phyloP scores from a whole-genome alignment of 176 grass and related monocot species.

The Hsuehochloa calcarea region DNA sequence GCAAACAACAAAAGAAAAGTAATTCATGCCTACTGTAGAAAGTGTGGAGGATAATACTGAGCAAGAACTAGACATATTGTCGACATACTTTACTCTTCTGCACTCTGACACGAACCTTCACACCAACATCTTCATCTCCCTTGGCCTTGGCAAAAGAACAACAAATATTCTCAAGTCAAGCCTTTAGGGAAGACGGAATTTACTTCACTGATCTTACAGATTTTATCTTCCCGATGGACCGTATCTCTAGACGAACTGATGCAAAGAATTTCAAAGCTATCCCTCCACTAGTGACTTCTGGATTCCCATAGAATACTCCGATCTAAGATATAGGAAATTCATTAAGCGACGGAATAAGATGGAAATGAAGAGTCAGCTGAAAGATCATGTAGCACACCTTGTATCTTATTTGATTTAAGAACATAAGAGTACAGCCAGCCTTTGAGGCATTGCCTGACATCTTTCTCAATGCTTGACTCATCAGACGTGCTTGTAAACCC shows the following conservation, averaged over 20 bases:
- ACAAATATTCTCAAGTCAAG: constrained; percentile 6
- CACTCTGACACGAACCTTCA: constrained; percentile 95
- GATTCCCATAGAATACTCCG: constrained; percentile 98
- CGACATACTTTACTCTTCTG: constrained; percentile 97
- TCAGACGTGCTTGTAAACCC: constrained; percentile 94
- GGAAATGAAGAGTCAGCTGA: constrained; percentile 16
- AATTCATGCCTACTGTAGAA: constrained; percentile 17
- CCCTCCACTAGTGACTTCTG: constrained; percentile 98
- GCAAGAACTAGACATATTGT: constrained; percentile 11
- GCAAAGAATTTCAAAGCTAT: constrained; percentile 99
- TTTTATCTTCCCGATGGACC: constrained; percentile 89
- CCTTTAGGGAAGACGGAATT: background rate
- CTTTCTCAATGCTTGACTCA: constrained; percentile 99
- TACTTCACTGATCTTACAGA: constrained; percentile 64
- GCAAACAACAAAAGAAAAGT: constrained; percentile 1
- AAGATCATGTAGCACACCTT: constrained; percentile 54
- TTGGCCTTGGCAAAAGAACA: constrained; percentile 62
- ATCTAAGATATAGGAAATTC: constrained; percentile 53
- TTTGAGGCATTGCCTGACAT: constrained; percentile 99
- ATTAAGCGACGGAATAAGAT: constrained; percentile 30
- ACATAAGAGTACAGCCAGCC: constrained; percentile 98
- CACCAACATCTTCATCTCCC: constrained; percentile 94
- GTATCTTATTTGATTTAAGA: constrained; percentile 99
- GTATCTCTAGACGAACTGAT: constrained; percentile 98
- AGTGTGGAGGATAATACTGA: constrained; percentile 11